phyloP scores from a whole-genome alignment of 1,139 yeast genomes.

The Blastobotrys serpentis region DNA sequence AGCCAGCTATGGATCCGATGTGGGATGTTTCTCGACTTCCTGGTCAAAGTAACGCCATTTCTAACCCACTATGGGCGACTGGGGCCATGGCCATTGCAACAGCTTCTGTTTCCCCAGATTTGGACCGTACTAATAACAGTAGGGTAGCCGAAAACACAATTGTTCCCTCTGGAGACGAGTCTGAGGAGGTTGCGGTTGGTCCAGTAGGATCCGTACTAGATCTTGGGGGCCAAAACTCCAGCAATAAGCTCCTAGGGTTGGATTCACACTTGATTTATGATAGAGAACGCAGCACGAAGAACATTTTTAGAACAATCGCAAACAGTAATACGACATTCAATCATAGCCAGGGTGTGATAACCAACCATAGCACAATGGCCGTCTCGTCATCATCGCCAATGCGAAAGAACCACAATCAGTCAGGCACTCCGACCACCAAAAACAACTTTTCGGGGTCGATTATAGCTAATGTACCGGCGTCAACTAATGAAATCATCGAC shows the following conservation, averaged over 20 bases:
- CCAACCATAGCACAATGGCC: not conserved
- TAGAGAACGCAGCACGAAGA: not conserved
- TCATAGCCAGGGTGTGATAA: not conserved
- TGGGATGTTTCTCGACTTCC: not conserved
- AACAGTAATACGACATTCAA: not conserved
- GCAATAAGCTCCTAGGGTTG: not conserved
- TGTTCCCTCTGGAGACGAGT: too few relatives aligned
- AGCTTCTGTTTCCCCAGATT: not conserved
- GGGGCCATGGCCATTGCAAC: not conserved
- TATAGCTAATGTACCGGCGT: not conserved
- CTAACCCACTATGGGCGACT: conserved; percentile 4
- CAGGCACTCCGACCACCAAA: too few relatives aligned
- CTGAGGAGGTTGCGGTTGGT: conserved; percentile 2
- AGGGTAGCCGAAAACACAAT: too few relatives aligned
- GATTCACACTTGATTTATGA: not conserved
- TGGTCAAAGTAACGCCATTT: not conserved
- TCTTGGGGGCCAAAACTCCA: not conserved
- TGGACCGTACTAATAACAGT: not conserved
- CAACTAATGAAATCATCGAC: not conserved
- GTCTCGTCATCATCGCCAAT: not conserved
- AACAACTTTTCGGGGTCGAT: too few relatives aligned
- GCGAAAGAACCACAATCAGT: too few relatives aligned
- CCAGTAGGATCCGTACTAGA: not conserved
- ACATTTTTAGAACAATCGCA: not conserved
- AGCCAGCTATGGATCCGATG: not conserved